Evolutionary conservation across 2,329 filamentous ascomycete genomes (phyloP), one percentile per base, ranked within the genome.

Genomic region (Fusarium tanahbumbuense): DNA sequence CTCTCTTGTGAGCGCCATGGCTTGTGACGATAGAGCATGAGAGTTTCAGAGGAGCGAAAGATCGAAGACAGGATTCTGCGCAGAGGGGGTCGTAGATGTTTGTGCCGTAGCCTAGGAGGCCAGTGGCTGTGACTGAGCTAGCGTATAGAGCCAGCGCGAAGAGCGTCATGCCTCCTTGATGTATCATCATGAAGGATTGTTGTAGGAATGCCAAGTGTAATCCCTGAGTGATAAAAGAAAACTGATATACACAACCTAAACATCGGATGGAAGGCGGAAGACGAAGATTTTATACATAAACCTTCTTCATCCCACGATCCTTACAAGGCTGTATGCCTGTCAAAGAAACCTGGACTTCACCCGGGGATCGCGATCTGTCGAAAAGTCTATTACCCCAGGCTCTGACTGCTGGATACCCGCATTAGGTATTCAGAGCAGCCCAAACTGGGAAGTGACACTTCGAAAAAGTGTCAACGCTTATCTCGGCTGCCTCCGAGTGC

Each of bases 31-130:
- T 63, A 5, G 60, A 64, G 10, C 60, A 64, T 0, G 60, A 8
- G 1, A 64, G 34, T 22, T 42, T 44, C 0, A 64, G 13, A 5
- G 42, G 18, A 13, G 41, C 15, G 4, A 64, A 56, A 5, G 58
- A 63, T 9, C 34, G 42, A 20, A 64, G 42, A 64, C 60, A 64
- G 12, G 60, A 52, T n/a, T 64, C 58, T 5, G 60, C 60, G 1
- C 60, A 64, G 11, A 64, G 23, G 18, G 60, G 60, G 11, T 64
- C 60, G 8, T 56, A 28, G 8, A 47, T 22, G n/a, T 56, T 34
- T 4, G 56, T 27, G 4, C 60, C 60, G 5, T 63, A 64, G 0
- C 58, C 49, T 3, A 37, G 11, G 3, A 64, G 58, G 3, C 58
- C 34, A 6, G 9, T 25, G 6, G 42, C 23, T 3, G 52, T 40